These are phyloP conservation scores for Boletus bicolor DNA, from an alignment of 768 basidiomycete genomes.

Conservation along the genomic window DNA sequence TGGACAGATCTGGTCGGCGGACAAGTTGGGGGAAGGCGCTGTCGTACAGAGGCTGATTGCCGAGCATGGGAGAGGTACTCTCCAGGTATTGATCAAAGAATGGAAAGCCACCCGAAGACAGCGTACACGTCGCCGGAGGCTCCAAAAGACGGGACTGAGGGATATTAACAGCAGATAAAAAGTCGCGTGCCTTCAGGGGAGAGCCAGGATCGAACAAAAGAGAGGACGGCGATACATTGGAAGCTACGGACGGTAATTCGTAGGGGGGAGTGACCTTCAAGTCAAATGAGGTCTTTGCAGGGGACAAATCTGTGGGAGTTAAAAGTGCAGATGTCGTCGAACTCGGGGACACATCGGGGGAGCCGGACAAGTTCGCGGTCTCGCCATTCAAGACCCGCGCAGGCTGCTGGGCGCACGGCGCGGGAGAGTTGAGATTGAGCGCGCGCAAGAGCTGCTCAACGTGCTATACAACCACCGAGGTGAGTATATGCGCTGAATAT, in stretches of 20 bases:
- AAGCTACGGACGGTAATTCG: conserved; percentile 36
- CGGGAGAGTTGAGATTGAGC: conserved; percentile 76
- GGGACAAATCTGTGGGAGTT: conserved; percentile 74
- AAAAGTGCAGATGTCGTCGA: conserved; percentile 69
- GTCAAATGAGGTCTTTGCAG: conserved; percentile 55
- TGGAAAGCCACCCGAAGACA: conserved; percentile 33
- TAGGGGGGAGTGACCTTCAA: conserved; percentile 52
- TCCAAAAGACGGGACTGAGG: conserved; percentile 27
- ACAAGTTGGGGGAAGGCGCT: conserved; percentile 29
- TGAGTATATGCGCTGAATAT: conserved; percentile 31
- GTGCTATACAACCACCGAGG: conserved; percentile 45
- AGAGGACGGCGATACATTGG: conserved; percentile 35
- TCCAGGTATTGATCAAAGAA: conserved; percentile 57
- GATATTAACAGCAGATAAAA: conserved; percentile 25
- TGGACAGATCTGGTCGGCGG: conserved; percentile 17
- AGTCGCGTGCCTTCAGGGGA: conserved; percentile 31
- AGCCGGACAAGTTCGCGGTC: conserved; percentile 38
- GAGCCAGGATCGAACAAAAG: conserved; percentile 46
- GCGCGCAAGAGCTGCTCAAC: conserved; percentile 79
- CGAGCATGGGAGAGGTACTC: conserved; percentile 36
- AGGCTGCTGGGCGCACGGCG: conserved; percentile 45
- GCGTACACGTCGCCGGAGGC: conserved; percentile 9
- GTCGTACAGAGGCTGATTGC: conserved; percentile 35
- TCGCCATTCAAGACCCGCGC: conserved; percentile 44
- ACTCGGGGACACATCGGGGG: conserved; percentile 71